phyloP scores from a whole-genome alignment of 2,329 filamentous ascomycete species.

The Fusarium nurragi region DNA sequence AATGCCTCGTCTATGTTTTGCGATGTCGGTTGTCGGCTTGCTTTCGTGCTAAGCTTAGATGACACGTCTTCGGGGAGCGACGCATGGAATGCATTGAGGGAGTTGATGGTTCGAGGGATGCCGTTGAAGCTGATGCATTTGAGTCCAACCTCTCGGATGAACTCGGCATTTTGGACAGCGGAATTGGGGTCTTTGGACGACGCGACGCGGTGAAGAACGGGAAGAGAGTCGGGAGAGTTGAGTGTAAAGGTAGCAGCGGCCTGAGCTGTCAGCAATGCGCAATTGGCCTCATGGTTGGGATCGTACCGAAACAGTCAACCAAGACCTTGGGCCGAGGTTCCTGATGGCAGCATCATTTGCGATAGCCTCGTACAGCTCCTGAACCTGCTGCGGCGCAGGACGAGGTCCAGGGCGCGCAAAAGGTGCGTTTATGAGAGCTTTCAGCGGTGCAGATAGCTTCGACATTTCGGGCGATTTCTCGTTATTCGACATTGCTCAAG shows the following conservation, averaged over 20 bases:
- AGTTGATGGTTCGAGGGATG: slow-evolving; percentile 86
- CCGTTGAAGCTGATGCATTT: slow-evolving; percentile 85
- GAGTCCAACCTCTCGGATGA: slow-evolving; percentile 78
- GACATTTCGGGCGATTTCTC: slow-evolving; percentile 63
- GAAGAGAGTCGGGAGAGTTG: slow-evolving; percentile 82
- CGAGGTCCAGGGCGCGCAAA: slow-evolving; percentile 72
- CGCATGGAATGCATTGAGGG: slow-evolving; percentile 75
- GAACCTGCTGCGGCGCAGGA: slow-evolving; percentile 70
- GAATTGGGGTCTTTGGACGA: slow-evolving; percentile 37
- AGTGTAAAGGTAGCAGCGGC: slow-evolving; percentile 86
- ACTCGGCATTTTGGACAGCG: slow-evolving; percentile 66
- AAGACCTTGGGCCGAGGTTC: slow-evolving; percentile 70
- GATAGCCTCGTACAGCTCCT: slow-evolving; percentile 71
- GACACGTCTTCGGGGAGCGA: slow-evolving; percentile 67
- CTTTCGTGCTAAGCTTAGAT: slow-evolving; percentile 61
- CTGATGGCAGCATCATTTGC: slow-evolving; percentile 69
- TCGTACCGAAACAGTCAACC: slow-evolving; percentile 72
- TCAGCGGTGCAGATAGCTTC: slow-evolving; percentile 76
- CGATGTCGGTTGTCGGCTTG: slow-evolving; percentile 63
- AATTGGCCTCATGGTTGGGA: background rate
- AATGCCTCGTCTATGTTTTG: slow-evolving; percentile 65
- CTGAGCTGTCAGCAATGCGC: slow-evolving; percentile 50
- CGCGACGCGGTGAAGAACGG: slow-evolving; percentile 67
- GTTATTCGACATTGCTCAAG: slow-evolving; percentile 28
- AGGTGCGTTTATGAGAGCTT: slow-evolving; percentile 77